These are phyloP conservation scores for Fusarium mangiferae DNA, from an alignment of 2,329 filamentous ascomycete genomes.

Conservation along the genomic window DNA sequence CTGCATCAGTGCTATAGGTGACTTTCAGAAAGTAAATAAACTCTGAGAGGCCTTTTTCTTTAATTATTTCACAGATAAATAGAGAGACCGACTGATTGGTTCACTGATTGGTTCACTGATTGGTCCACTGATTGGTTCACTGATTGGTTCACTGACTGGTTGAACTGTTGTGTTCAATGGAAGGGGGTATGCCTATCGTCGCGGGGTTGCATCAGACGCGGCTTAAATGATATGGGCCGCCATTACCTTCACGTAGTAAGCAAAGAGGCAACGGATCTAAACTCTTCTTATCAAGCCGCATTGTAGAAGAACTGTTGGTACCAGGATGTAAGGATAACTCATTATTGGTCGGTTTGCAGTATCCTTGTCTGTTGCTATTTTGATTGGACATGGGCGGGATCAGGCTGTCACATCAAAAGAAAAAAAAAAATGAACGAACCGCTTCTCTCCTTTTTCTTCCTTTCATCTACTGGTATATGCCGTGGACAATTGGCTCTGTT, in stretches of 20 bases:
- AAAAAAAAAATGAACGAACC: neutral
- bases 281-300: neutral
- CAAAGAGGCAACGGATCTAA: neutral
- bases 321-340: neutral
- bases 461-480: no score
- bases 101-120: no score
- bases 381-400: neutral
- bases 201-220: neutral
- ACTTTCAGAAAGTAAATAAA: no score
- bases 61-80: no score
- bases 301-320: neutral
- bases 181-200: neutral
- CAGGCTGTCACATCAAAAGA: neutral
- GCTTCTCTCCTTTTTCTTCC: neutral
- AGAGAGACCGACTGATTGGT: no score
- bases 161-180: rapidly evolving
- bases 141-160: no score
- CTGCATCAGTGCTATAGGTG: no score
- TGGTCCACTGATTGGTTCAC: no score
- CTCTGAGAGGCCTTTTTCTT: no score
- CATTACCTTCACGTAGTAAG: neutral
- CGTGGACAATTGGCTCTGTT: neutral
- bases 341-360: neutral
- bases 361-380: neutral
- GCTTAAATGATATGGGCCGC: neutral